Evolutionary conservation across 768 basidiomycete genomes (phyloP).

Genomic region (Lactarius sanguifluus): DNA sequence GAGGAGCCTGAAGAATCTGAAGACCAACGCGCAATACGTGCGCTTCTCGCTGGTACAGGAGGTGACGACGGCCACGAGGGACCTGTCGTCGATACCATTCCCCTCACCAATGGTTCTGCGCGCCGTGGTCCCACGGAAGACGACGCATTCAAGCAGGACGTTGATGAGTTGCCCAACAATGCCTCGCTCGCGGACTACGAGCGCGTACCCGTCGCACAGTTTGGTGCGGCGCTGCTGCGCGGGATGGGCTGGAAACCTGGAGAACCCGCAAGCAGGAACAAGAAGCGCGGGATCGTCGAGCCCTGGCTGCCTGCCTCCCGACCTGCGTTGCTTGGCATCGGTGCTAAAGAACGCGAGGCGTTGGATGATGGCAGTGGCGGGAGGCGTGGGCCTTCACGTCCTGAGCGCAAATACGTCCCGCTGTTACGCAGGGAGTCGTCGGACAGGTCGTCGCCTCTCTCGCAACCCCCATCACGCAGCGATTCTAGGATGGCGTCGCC

Average conservation of each 20-base stretch:
- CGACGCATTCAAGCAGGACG: conserved; percentile 58
- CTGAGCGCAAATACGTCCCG: conserved; percentile 86
- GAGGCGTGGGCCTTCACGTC: conserved; percentile 44
- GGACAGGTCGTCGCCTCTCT: conserved; percentile 26
- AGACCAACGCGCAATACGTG: conserved; percentile 78
- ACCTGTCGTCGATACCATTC: conserved; percentile 60
- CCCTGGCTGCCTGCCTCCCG: conserved; percentile 82
- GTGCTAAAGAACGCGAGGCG: conserved; percentile 83
- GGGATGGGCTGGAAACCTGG: conserved; percentile 98
- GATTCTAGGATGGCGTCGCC: conserved; percentile 34
- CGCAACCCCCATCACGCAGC: conserved; percentile 19
- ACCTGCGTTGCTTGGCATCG: conserved; percentile 87
- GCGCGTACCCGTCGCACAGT: conserved; percentile 37
- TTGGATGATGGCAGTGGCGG: conserved; percentile 66
- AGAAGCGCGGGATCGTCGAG: conserved; percentile 58
- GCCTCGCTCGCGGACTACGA: conserved; percentile 85
- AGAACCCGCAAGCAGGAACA: conserved; percentile 58
- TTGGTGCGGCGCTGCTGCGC: conserved; percentile 87
- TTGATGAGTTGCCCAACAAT: conserved; percentile 71
- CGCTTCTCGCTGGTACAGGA: conserved; percentile 59
- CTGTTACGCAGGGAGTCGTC: conserved; percentile 69
- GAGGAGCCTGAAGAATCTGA: conserved; percentile 56
- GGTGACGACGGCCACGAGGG: conserved; percentile 41
- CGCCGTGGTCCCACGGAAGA: conserved; percentile 60
- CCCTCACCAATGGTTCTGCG: conserved; percentile 33